Percentiles rank a stretch among this genome's conserved stretches.
Evolutionary conservation across 164 flowering plant species (phyloP).

Genomic region (Taxillus chinensis): DNA sequence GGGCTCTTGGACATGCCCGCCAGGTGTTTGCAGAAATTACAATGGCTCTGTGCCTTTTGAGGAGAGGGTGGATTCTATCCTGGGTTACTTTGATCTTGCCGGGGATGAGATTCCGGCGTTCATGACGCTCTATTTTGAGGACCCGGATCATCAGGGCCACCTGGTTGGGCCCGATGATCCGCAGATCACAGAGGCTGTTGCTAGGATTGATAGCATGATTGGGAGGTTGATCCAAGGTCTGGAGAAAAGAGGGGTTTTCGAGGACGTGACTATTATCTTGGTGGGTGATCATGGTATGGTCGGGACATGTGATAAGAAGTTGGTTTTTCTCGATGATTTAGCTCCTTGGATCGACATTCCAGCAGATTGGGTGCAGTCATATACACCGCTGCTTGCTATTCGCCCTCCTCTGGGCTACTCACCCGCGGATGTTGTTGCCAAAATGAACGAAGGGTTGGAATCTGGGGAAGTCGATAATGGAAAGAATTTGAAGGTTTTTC

Average conservation of each 20-base stretch:
- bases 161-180: constrained; percentile 91
- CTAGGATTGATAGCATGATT: constrained; percentile 62
- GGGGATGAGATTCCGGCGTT: constrained; percentile 53
- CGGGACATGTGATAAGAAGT: constrained; percentile 81
- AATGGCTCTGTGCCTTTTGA: constrained; percentile 79
- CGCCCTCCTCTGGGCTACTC: constrained; percentile 50
- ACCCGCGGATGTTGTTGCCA: constrained; percentile 47
- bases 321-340: constrained; percentile 70
- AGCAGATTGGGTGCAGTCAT: constrained; percentile 52
- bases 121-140: constrained; percentile 87
- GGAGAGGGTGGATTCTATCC: constrained; percentile 66
- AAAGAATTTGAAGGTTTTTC: constrained; percentile 50
- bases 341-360: constrained; percentile 71
- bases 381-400: constrained; percentile 68
- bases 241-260: constrained; percentile 70
- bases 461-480: constrained; percentile 74
- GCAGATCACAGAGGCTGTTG: constrained; percentile 70
- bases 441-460: constrained; percentile 68
- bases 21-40: constrained; percentile 36
- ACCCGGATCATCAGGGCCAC: constrained; percentile 96
- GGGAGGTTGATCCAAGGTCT: constrained; percentile 78
- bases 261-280: constrained; percentile 76
- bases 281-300: constrained; percentile 99
- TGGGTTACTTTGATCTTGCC: constrained; percentile 68
- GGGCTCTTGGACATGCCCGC: constrained; percentile 74